phyloP scores from a whole-genome alignment of 352 stramenopile species.

The Phytopythium ostracodes region DNA sequence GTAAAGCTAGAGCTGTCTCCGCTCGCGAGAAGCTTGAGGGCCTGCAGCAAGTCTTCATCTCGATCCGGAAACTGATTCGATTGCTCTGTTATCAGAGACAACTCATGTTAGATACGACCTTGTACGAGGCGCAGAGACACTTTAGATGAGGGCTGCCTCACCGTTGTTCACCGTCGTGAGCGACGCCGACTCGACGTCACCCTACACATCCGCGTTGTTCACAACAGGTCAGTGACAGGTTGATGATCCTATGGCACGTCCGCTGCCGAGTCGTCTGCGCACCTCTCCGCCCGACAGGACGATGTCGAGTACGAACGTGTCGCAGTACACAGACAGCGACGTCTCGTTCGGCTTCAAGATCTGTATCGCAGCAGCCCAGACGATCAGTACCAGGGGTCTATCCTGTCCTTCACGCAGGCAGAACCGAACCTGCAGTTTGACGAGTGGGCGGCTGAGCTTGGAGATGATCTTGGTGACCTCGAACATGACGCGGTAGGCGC shows the following conservation, averaged over 20 bases:
- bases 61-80: conserved; percentile 83
- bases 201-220: conserved; percentile 8
- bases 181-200: conserved; percentile 72
- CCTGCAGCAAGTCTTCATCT: conserved; percentile 71
- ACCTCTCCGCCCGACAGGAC: conserved; percentile 66
- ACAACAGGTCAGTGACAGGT: not conserved
- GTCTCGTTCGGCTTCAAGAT: conserved; percentile 85
- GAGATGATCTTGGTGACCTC: conserved; percentile 87
- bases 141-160: conserved; percentile 1
- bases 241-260: too few species aligned
- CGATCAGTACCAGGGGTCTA: not conserved
- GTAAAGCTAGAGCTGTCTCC: conserved; percentile 76
- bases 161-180: conserved; percentile 82
- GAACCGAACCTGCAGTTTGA: conserved; percentile 53
- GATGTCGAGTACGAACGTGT: conserved; percentile 88
- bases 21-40: conserved; percentile 62
- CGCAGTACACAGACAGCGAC: conserved; percentile 83
- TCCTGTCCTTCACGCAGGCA: not conserved
- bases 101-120: not conserved
- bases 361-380: conserved; percentile 12
- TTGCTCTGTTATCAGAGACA: conserved; percentile 33
- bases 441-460: conserved; percentile 76
- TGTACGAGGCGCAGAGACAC: not conserved
- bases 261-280: not conserved
- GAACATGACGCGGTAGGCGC: conserved; percentile 88